Conservation (phyloP, 768 basidiomycete species). For the Mycena sanguinolenta region DNA sequence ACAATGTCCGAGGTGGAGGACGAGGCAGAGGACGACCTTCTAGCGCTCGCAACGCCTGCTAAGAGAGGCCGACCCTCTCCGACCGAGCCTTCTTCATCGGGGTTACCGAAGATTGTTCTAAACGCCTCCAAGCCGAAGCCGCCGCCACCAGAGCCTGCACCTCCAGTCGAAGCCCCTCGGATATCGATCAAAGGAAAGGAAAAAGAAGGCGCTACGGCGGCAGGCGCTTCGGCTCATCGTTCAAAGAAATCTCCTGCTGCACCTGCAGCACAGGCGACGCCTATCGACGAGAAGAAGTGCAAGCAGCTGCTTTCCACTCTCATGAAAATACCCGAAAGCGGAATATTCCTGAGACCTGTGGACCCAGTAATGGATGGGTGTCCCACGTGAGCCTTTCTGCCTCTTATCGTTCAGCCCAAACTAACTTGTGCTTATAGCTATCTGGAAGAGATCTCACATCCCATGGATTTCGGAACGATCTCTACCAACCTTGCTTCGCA, state of each 20-base stretch:
- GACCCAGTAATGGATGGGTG: slow-evolving; percentile 88
- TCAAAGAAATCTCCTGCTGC: slow-evolving; percentile 52
- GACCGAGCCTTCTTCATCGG: slow-evolving; percentile 51
- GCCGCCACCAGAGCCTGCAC: slow-evolving; percentile 38
- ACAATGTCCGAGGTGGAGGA: slow-evolving; percentile 38
- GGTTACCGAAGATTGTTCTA: slow-evolving; percentile 38
- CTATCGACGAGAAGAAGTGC: slow-evolving; percentile 88
- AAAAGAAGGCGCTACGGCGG: slow-evolving; percentile 59
- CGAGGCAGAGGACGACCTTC: slow-evolving; percentile 62
- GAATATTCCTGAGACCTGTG: slow-evolving; percentile 85
- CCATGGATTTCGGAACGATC: slow-evolving; percentile 96
- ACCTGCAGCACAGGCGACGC: slow-evolving; percentile 51
- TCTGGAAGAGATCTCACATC: slow-evolving; percentile 89
- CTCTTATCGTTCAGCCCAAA: not conserved
- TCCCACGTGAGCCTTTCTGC: slow-evolving; percentile 79
- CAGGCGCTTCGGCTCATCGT: slow-evolving; percentile 53
- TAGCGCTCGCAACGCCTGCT: slow-evolving; percentile 71
- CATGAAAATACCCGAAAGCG: slow-evolving; percentile 72
- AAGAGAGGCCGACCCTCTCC: slow-evolving; percentile 68
- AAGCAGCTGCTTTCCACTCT: slow-evolving; percentile 76
- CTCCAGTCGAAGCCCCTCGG: slow-evolving; percentile 51
- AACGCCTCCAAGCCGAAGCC: slow-evolving; percentile 44
- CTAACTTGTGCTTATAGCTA: slow-evolving; percentile 69
- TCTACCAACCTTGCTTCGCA: slow-evolving; percentile 72
- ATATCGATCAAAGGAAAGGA: slow-evolving; percentile 82